Base-by-base conservation (phyloP, 352 stramenopile species). In the Globisporangium yorkense region DNA sequence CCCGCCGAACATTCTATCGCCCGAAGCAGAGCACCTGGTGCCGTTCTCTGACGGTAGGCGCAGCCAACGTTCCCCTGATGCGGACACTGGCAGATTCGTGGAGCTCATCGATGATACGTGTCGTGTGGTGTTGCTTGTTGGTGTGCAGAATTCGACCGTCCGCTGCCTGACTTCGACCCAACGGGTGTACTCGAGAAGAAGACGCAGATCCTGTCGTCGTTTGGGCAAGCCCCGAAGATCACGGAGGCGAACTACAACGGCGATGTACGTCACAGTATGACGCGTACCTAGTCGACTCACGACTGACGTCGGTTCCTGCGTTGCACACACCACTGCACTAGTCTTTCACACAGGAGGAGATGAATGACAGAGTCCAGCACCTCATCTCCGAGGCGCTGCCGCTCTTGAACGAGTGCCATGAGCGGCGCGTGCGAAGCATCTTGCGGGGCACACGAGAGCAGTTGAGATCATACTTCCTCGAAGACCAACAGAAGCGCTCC, bases 81-180 rank as follows among this genome's bases (percentile, higher is more conserved):
- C 35, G 5, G 37, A 43, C 13, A 5, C 13, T 18, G 12, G 13
- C 37, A 18, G 5, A 12, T 43, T 13, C 16, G 35, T 66, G 18
- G 33, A 15, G 24, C 51, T 40, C 15, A 29, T 35, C 15, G 29
- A 12, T 21, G 24, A 29, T 33, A 7, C 20, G 35, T 12, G 0
- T 35, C 18, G 47, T 40, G 39, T 6, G 2, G 27, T 18, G 2
- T 40, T n/a, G 46, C 16, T 46, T 40, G 29, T 21, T 35, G 8
- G 13, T 18, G 20, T 52, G 27, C 57, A 84, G 75, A 65, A 54
- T 70, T 57, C 2, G 66, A 82, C 15, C 66, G 56, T 37, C 70
- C 72, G 15, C 49, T 84, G 5, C 68, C 68, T 43, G 63, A 72
- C 20, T 84, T 75, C 27, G 75, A 84, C 48, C 56, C 35, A 33